These are phyloP conservation scores for Lagenaria siceraria DNA, from an alignment of 306 rosid genomes.

Conservation along the genomic window DNA sequence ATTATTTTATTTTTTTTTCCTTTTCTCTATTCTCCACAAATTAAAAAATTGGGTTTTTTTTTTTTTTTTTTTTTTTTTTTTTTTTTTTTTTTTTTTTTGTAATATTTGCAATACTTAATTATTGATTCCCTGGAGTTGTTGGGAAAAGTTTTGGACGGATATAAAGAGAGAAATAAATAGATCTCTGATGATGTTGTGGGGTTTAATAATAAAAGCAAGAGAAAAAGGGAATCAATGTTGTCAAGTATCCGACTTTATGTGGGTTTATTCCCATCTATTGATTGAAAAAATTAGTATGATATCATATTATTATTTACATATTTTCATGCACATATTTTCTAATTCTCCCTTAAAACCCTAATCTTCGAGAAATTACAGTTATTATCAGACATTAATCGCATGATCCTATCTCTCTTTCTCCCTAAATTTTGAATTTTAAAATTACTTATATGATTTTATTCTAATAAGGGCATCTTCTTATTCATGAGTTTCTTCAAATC, in stretches of 20 bases:
- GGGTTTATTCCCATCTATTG: slow-evolving; percentile 25
- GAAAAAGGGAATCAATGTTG: slow-evolving; percentile 92
- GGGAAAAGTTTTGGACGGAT: slow-evolving; percentile 69
- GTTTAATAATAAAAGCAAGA: slow-evolving; percentile 40
- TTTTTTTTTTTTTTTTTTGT: neutral
- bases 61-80: no score
- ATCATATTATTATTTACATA: slow-evolving; percentile 20
- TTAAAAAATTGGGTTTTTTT: no score
- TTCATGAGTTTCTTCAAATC: slow-evolving; percentile 1
- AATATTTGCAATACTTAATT: slow-evolving; percentile 21
- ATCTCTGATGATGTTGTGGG: slow-evolving; percentile 25
- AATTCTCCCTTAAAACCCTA: slow-evolving; percentile 22
- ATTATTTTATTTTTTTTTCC: neutral
- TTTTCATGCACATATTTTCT: slow-evolving; percentile 52
- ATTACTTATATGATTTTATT: neutral
- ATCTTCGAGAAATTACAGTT: no score
- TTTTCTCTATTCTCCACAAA: no score
- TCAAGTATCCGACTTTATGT: slow-evolving; percentile 71
- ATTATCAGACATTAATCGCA: no score
- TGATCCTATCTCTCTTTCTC: neutral
- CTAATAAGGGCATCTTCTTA: neutral
- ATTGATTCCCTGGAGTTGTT: slow-evolving; percentile 77
- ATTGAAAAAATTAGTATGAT: slow-evolving; percentile 28
- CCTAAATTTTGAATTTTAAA: neutral
- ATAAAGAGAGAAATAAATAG: slow-evolving; percentile 23